These are phyloP conservation scores for Lunularia cruciata DNA, from an alignment of 225 moss, liverwort and hornwort species.

Conservation along the genomic window DNA sequence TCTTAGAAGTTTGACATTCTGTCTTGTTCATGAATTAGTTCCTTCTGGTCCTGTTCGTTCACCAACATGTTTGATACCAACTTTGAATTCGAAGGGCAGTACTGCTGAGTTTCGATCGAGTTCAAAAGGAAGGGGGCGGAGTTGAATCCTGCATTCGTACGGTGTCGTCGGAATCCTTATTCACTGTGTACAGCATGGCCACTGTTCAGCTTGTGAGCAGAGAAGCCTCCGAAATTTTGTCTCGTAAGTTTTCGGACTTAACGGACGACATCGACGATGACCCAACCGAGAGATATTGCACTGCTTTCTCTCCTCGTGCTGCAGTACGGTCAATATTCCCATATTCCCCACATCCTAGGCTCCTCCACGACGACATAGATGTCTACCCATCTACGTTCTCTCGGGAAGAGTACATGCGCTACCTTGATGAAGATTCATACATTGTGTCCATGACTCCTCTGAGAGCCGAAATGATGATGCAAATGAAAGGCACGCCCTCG, in stretches of 20 bases:
- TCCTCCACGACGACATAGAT: conserved; percentile 17
- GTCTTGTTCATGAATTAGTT: too few relatives aligned
- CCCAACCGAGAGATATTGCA: conserved; percentile 5
- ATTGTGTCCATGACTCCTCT: conserved; percentile 21
- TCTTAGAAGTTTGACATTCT: too few relatives aligned
- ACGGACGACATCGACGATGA: conserved; percentile 20
- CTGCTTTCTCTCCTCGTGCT: neutral
- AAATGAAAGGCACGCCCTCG: conserved; percentile 1
- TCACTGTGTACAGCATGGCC: conserved; percentile 8
- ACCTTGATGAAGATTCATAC: conserved; percentile 23
- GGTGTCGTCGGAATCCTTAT: too few relatives aligned
- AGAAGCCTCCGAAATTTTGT: conserved; percentile 21
- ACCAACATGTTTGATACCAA: too few relatives aligned
- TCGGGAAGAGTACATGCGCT: neutral
- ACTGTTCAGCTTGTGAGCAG: conserved; percentile 21
- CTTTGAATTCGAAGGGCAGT: too few relatives aligned
- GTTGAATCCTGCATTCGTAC: too few relatives aligned
- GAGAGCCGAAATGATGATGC: neutral
- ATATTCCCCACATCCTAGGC: conserved; percentile 3
- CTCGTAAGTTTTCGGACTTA: conserved; percentile 22
- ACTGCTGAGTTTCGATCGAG: too few relatives aligned
- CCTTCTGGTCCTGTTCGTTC: too few relatives aligned
- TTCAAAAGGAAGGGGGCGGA: too few relatives aligned
- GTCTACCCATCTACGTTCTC: conserved; percentile 5
- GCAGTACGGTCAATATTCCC: conserved; percentile 12